Evolutionary conservation across 164 flowering plant genomes (phyloP).

Genomic region (Macadamia integrifolia): DNA sequence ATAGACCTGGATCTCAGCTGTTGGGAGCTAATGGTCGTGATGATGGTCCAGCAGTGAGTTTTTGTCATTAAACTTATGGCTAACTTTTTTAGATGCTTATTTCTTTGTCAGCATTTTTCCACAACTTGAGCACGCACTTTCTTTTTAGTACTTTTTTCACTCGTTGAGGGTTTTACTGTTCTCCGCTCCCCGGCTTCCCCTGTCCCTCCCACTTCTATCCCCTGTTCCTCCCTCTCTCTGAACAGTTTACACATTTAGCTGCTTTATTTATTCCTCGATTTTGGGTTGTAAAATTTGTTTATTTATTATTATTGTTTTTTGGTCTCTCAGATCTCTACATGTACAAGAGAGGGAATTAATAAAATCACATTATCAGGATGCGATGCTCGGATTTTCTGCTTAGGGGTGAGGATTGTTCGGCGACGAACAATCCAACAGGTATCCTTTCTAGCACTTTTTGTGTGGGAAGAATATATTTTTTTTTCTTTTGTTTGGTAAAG

Average conservation of each 20-base stretch:
- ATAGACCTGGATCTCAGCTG: conserved; percentile 89
- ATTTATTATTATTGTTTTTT: not conserved
- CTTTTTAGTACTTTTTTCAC: not conserved
- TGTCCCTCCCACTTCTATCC: too few species aligned
- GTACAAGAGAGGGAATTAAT: conserved; percentile 69
- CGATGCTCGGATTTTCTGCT: conserved; percentile 86
- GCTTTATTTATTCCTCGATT: too few species aligned
- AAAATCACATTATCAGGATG: conserved; percentile 68
- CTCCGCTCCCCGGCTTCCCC: too few species aligned
- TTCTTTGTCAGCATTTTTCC: not conserved
- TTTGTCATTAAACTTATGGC: not conserved
- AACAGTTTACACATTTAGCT: too few species aligned
- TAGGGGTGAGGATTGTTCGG: conserved; percentile 85
- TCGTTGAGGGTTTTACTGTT: too few species aligned
- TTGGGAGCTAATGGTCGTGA: conserved; percentile 96
- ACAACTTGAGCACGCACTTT: not conserved
- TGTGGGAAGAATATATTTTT: too few species aligned
- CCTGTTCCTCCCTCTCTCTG: too few species aligned
- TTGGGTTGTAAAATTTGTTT: not conserved
- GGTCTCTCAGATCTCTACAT: conserved; percentile 65
- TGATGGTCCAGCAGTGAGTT: conserved; percentile 92
- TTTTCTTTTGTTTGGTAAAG: too few species aligned
- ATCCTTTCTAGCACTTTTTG: not conserved
- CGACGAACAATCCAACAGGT: conserved; percentile 82
- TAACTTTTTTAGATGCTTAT: too few species aligned